Conservation (phyloP, 306 rosid species). For the Sicyos baderoa region DNA sequence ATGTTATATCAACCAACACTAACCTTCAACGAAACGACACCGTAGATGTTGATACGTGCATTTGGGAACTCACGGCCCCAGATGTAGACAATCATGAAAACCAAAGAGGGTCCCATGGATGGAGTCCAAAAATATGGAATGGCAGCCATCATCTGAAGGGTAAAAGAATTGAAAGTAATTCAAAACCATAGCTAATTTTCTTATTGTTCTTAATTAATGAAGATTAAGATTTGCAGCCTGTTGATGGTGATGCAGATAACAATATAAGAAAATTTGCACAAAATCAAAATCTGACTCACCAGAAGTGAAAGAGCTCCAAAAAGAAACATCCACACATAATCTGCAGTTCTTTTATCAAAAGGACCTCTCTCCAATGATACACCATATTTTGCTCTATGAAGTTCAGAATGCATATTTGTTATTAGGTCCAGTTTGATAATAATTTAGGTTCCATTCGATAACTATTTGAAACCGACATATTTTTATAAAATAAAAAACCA, state of each 20-base stretch:
- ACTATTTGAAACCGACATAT: no score
- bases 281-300: conserved; percentile 27
- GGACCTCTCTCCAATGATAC: conserved; percentile 67
- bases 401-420: conserved; percentile 7
- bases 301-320: conserved; percentile 67
- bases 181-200: not conserved
- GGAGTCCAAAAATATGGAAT: conserved; percentile 32
- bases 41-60: conserved; percentile 47
- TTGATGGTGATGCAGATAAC: not conserved
- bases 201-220: not conserved
- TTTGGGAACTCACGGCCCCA: conserved; percentile 78
- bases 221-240: not conserved
- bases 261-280: not conserved
- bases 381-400: conserved; percentile 60
- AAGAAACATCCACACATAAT: conserved; percentile 62
- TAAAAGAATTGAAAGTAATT: not conserved
- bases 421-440: not conserved
- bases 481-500: no score
- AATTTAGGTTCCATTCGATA: no score
- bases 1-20: not conserved
- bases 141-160: conserved; percentile 41
- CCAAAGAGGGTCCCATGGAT: conserved; percentile 54
- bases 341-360: conserved; percentile 74
- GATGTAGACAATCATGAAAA: conserved; percentile 57
- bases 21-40: conserved; percentile 65